phyloP scores from a whole-genome alignment of 1,139 yeast species.

The Taphrina pruni region DNA sequence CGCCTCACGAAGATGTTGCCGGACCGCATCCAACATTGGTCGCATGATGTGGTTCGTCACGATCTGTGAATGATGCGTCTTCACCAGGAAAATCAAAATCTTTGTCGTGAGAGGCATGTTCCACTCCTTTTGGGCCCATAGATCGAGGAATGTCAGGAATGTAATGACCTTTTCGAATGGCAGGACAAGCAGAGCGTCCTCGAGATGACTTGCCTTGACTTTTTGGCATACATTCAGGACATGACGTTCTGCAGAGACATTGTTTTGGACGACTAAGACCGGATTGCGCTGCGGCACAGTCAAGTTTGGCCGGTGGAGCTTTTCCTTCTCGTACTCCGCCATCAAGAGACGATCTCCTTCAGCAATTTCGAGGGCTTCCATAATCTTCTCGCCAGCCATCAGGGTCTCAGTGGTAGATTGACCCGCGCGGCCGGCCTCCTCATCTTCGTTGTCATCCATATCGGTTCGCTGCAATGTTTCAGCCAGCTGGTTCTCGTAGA shows the following conservation, averaged over 20 bases:
- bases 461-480: slow-evolving; percentile 71
- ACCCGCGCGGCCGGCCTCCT: slow-evolving; percentile 67
- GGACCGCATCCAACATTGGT: slow-evolving; percentile 52
- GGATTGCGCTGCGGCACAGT: slow-evolving; percentile 74
- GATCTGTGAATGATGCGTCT: slow-evolving; percentile 74
- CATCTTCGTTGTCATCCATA: slow-evolving; percentile 54
- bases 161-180: slow-evolving; percentile 84
- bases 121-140: slow-evolving; percentile 63
- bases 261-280: slow-evolving; percentile 67
- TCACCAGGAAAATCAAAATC: slow-evolving; percentile 73
- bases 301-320: slow-evolving; percentile 54
- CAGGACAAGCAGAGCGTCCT: slow-evolving; percentile 86
- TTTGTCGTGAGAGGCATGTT: slow-evolving; percentile 72
- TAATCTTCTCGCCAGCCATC: slow-evolving; percentile 90
- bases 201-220: slow-evolving; percentile 83
- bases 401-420: slow-evolving; percentile 89
- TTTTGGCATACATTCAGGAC: slow-evolving; percentile 72
- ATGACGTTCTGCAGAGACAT: slow-evolving; percentile 74
- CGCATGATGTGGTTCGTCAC: slow-evolving; percentile 54
- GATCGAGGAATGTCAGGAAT: slow-evolving; percentile 71
- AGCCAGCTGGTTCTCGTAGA: slow-evolving; percentile 77
- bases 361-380: slow-evolving; percentile 91
- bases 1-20: slow-evolving; percentile 53
- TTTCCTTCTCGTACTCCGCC: slow-evolving; percentile 59
- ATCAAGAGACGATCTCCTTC: slow-evolving; percentile 68